A percentile compares a stretch with the other conserved stretches of the same genome.
These are phyloP conservation scores for Aurifilum marmelostoma DNA, from an alignment of 2,329 filamentous ascomycete genomes.

Conservation along the genomic window DNA sequence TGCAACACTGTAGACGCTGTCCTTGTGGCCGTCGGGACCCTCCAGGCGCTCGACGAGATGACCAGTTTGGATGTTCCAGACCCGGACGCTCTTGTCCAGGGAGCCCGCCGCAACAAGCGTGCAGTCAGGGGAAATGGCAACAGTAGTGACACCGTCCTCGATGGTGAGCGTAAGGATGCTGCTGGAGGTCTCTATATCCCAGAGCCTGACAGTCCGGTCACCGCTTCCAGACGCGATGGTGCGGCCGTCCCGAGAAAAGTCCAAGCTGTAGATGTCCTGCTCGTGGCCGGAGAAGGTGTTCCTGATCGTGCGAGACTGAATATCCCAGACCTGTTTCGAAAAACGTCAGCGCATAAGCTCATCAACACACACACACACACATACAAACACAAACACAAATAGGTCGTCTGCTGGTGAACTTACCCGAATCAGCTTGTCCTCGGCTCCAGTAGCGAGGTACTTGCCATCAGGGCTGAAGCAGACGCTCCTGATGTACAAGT, in stretches of 20 bases:
- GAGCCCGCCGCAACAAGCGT: constrained; percentile 94
- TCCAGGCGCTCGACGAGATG: constrained; percentile 90
- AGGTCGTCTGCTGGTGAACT: constrained; percentile 38
- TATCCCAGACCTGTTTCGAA: constrained; percentile 83
- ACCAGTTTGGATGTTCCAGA: constrained; percentile 90
- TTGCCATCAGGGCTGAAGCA: constrained; percentile 98
- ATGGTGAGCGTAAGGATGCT: constrained; percentile 87
- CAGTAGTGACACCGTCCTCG: constrained; percentile 95
- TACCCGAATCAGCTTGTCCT: constrained; percentile 96
- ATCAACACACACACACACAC: constrained; percentile 10
- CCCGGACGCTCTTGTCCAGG: constrained; percentile 94
- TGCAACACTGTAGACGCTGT: constrained; percentile 94
- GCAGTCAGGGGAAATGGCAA: constrained; percentile 94
- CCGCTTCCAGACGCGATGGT: constrained; percentile 96
- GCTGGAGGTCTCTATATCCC: constrained; percentile 87
- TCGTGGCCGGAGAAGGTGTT: constrained; percentile 96
- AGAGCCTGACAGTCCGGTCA: constrained; percentile 90
- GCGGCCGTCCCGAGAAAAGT: constrained; percentile 90
- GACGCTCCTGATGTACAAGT: constrained; percentile 95
- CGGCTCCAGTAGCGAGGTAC: constrained; percentile 91
- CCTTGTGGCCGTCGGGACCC: constrained; percentile 91
- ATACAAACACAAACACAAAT: neutral
- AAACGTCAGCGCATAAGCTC: constrained; percentile 28
- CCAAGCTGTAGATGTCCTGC: constrained; percentile 96
- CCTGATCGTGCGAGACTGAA: constrained; percentile 78